Conservation (phyloP, 305 asterid genomes). For the Vinca major region DNA sequence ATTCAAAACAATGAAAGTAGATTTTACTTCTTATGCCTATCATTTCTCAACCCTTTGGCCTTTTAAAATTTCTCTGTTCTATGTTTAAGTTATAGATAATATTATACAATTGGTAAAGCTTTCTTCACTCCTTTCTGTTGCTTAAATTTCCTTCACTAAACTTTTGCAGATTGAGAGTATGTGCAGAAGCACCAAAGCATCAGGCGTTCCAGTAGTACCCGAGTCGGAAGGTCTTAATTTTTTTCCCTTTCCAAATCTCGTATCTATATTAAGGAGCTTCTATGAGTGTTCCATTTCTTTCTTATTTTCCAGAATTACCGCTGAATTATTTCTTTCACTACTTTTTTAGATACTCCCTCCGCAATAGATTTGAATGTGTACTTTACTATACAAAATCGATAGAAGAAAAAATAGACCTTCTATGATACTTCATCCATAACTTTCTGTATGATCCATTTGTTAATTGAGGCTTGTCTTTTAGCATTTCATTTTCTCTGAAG, state of each 20-base stretch:
- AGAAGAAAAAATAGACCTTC: too few species aligned
- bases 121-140: background rate
- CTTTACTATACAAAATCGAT: too few species aligned
- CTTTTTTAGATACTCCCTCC: background rate
- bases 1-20: background rate
- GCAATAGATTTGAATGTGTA: background rate
- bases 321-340: conserved; percentile 6
- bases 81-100: background rate
- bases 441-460: background rate
- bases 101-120: background rate
- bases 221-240: conserved; percentile 75
- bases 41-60: background rate
- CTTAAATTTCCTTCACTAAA: conserved; percentile 19
- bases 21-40: background rate
- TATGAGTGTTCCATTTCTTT: background rate
- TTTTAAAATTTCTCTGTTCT: background rate
- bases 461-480: background rate
- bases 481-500: background rate
- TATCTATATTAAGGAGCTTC: background rate
- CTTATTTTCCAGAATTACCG: background rate
- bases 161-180: conserved; percentile 75
- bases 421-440: too few species aligned
- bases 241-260: background rate
- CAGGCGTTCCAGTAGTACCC: conserved; percentile 85
- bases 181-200: conserved; percentile 76